Conservation (phyloP, 2,329 filamentous ascomycete genomes). For the Hirsutella rhossiliensis region DNA sequence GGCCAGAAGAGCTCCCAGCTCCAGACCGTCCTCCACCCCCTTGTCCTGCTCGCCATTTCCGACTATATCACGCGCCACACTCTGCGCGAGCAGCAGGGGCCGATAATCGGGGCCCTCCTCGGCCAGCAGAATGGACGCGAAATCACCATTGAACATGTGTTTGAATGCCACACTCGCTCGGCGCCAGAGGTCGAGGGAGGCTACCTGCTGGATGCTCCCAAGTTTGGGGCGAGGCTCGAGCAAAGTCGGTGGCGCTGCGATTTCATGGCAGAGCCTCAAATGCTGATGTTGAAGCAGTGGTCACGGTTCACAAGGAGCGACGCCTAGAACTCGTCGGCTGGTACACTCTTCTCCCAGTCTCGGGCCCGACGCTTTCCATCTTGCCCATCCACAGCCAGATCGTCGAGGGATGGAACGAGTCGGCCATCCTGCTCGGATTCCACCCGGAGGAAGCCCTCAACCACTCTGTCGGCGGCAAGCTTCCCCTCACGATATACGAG, state of each 20-base stretch:
- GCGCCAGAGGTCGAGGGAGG: constrained; percentile 37
- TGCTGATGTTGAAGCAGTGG: constrained; percentile 44
- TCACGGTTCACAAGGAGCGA: constrained; percentile 75
- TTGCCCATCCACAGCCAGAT: constrained; percentile 71
- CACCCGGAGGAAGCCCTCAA: constrained; percentile 52
- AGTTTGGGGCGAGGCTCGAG: constrained; percentile 68
- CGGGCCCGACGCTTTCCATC: constrained; percentile 57
- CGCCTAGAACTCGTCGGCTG: constrained; percentile 81
- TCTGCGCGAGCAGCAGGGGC: constrained; percentile 60
- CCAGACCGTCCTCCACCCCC: constrained; percentile 76
- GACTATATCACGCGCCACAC: constrained; percentile 92
- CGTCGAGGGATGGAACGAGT: constrained; percentile 66
- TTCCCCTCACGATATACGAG: constrained; percentile 88
- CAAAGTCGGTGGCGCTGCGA: constrained; percentile 48
- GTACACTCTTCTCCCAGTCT: constrained; percentile 67
- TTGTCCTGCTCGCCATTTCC: constrained; percentile 91
- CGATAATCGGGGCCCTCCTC: constrained; percentile 76
- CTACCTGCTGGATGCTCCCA: constrained; percentile 51
- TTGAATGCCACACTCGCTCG: constrained; percentile 57
- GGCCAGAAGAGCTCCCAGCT: constrained; percentile 60
- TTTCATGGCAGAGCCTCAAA: background rate
- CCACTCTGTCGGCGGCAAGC: constrained; percentile 57
- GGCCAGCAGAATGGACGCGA: constrained; percentile 85
- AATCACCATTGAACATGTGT: constrained; percentile 86
- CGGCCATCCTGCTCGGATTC: constrained; percentile 77